Conservation (phyloP, 305 asterid species). For the Solanum hybrid region DNA sequence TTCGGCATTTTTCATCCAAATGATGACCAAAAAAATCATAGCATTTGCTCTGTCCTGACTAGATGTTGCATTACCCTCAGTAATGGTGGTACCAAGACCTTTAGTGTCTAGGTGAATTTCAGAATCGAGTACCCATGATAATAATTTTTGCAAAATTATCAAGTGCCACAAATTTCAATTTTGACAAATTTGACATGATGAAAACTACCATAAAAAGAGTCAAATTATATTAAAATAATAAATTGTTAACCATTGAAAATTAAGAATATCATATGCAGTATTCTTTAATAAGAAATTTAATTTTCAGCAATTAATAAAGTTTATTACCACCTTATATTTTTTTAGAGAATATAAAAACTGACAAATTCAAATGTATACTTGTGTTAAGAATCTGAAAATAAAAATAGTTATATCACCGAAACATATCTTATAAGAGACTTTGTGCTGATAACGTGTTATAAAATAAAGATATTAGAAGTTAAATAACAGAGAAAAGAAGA, state of each 20-base stretch:
- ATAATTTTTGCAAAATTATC: too few relatives aligned
- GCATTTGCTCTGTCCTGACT: not conserved
- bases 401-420: not conserved
- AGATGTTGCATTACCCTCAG: not conserved
- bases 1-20: too few relatives aligned
- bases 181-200: not conserved
- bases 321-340: not conserved
- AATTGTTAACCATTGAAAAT: too few relatives aligned
- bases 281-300: not conserved
- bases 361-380: not conserved
- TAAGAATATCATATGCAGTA: not conserved
- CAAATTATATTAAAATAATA: not conserved
- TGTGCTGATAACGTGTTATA: not conserved
- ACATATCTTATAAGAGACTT: not conserved
- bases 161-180: not conserved
- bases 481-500: not conserved
- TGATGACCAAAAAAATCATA: not conserved
- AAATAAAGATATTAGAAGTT: not conserved
- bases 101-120: not conserved
- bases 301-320: not conserved
- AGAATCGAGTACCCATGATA: not conserved
- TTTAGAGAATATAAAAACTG: not conserved
- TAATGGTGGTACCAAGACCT: not conserved
- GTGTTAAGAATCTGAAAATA: not conserved
- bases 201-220: not conserved